Evolutionary conservation across 768 basidiomycete species (phyloP), one percentile per base, ranked within the genome.

Genomic region (Suillus brevipes): DNA sequence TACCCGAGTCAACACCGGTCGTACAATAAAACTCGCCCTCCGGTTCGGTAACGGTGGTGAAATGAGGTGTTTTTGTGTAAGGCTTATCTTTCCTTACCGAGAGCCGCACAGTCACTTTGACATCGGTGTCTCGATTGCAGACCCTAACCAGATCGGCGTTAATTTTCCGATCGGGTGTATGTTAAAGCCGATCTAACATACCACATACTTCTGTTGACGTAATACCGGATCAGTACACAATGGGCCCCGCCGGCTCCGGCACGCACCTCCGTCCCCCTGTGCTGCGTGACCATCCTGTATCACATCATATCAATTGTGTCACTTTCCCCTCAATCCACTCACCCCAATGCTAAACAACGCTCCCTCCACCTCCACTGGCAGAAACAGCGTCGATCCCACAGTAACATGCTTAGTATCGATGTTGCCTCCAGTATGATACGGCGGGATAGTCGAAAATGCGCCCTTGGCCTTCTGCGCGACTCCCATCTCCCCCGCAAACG

Each of bases 401-500:
- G 73, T 79, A 47, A 89, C 47, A 73, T 88, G 83, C 64, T 81
- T 84, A 31, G 87, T 87, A 66, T 88, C 87, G 20, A 88, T 75
- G 69, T 88, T 88, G 1, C 87, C 86, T 2, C 87, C 87, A 0
- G 87, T 88, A 38, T 73, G 75, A 66, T 86, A 87, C 2, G 87
- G 87, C 53, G 87, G 87, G 57, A 88, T 88, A 20, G 85, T 88
- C 16, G 86, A 87, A 68, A 81, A 83, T 36, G 83, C 78, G 2
- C 87, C 87, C 12, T 69, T 71, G 63, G 75, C 76, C 18, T 79
- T 85, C 25, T 79, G 82, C 23, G 84, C 87, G 20, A 88, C 83
- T 16, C 87, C 87, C 84, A 88, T 87, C 74, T 88, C 87, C 0
- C 87, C 87, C 10, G 85, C 82, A 73, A 88, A 88, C 18, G 87